Base-by-base conservation (phyloP, 139 green algal genomes). In the Axilococcus clingmanii region DNA sequence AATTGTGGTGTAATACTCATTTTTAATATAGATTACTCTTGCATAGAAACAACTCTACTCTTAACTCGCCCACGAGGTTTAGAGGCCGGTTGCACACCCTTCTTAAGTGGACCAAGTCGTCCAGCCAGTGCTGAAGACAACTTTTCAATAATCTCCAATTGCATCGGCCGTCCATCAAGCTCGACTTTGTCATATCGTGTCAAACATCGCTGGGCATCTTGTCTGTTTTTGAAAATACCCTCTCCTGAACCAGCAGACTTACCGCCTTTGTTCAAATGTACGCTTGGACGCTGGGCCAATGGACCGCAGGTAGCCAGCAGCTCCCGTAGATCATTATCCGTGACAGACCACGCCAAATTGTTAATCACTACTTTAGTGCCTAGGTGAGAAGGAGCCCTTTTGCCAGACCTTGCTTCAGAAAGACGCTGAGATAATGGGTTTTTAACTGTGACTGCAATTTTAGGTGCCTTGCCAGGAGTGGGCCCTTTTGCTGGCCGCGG, bases 261-360 rank as follows among this genome's bases (percentile, higher is more conserved):
- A 9, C 66, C 74, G 27, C 50, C 75, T 66, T 55, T 19, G 7
- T 25, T 5, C 19, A 32, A 66, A 16, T 66, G 79, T 42, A 68
- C 43, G 20, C 78, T 34, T 3, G 27, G 40, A 7, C 46, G 40
- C 25, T 55, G 52, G 40, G 75, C 67, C 40, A 82, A 43, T 9
- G 29, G 7, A 33, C 74, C 74, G 12, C 50, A 56, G 5, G 55
- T 56, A 22, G 46, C 45, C 44, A 82, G 81, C 36, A 82, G 63
- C 61, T 82, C 74, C 55, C 63, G 66, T 47, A 82, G 65, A 70
- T 82, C 75, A 0, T 66, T 54, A 6, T 75, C 69, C 4, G 58
- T 64, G n/a, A 82, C 75, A 32, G 74, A 65, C 34, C 42, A 64
- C 50, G 80, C 57, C 33, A 82, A 45, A 56, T 82, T 82, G 22